Evolutionary conservation across 495 filamentous ascomycete genomes (phyloP).

Genomic region (Tuber microsphaerosporum): DNA sequence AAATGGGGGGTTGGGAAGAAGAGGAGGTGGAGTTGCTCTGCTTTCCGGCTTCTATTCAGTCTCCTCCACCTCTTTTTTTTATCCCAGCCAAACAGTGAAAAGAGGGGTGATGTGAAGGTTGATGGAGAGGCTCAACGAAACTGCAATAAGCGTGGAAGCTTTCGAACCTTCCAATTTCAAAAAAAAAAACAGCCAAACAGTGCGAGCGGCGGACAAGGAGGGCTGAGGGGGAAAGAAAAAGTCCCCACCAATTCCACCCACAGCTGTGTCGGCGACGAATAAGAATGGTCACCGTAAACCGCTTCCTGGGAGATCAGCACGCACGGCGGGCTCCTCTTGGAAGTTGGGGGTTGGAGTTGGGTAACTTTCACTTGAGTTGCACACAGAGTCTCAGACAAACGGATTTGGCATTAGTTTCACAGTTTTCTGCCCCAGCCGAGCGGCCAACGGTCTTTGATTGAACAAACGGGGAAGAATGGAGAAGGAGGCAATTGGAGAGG

Average conservation of each 20-base stretch:
- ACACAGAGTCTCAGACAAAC: not conserved
- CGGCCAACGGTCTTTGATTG: not conserved
- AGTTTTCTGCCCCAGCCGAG: not conserved
- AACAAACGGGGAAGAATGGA: not conserved
- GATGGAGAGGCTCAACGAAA: not conserved
- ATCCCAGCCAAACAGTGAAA: not conserved
- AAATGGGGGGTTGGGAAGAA: not conserved
- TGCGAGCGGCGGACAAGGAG: not conserved
- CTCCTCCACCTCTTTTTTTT: not conserved
- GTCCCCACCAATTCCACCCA: not conserved
- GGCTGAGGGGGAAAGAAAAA: not conserved
- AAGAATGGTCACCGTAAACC: not conserved
- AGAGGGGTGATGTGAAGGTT: not conserved
- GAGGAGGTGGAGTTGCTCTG: not conserved
- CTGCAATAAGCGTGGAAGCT: not conserved
- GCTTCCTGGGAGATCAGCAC: constrained; percentile 1
- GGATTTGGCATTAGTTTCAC: not conserved
- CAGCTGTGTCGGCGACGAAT: not conserved
- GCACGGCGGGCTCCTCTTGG: not conserved
- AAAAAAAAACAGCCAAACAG: not conserved
- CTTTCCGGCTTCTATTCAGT: not conserved
- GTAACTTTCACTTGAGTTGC: not conserved
- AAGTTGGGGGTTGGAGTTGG: not conserved
- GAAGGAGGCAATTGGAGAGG: constrained; percentile 3
- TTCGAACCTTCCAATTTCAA: not conserved